Evolutionary conservation across 192 early-diverging fungal genomes (phyloP), one percentile per base, ranked within the genome.

Genomic region (Backusella circina): DNA sequence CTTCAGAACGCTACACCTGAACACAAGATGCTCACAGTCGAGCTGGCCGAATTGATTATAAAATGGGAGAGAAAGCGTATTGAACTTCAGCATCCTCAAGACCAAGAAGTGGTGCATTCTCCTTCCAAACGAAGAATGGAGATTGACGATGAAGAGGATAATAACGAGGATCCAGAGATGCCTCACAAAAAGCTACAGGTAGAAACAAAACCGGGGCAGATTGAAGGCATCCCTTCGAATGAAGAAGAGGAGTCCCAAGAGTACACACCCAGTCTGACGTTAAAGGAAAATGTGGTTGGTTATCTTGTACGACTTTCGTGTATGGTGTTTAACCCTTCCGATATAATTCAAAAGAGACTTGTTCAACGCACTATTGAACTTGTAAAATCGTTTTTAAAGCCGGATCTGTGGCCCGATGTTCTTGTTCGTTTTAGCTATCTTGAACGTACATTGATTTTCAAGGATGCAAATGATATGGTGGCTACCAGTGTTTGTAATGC

Each of bases 1-100:
- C 87, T 95, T 0, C 89, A 92, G 57, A 97, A 88, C 75, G 90
- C 95, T 1, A 95, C 93, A 3, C 84, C 91, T 4, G 98, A 99
- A 77, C 96, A 93, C 3, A 88, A 93, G 36, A 79, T 90, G 0
- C 78, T 99, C 57, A 94, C 96, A 4, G 87, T 97, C 36, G 97
- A 99, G 77, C 84, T 99, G 36, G 92, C 92, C 26, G 94, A 97
- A 16, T 84, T 99, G 68, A 91, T 99, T 68, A 80, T 98, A 31
- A 90, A 88, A 66, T 99, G 98, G 98, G 95, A 99, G 72, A 87
- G 83, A 28, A 88, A 86, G 74, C 85, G 88, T 10, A 85, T 92
- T 41, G 26, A 76, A 71, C 39, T 65, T 51, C 28, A 81, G 26
- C 15, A 50, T 3, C 30, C 38, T 65, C 31, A 8, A 35, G 26